Evolutionary conservation across 2,329 filamentous ascomycete species (phyloP).

Genomic region (Elsinoe arachidis): DNA sequence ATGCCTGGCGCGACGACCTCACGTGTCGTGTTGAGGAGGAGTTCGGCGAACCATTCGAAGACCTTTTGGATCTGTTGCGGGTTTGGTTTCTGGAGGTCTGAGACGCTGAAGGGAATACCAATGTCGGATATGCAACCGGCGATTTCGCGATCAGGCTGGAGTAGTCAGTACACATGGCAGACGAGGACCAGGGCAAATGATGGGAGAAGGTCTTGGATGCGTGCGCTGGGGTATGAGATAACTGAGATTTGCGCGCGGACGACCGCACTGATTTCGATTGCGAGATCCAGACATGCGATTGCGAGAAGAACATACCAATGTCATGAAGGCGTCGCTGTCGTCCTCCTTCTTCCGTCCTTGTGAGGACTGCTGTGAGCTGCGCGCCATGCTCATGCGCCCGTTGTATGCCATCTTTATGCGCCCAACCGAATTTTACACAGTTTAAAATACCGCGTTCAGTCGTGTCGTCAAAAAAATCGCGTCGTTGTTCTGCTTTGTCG

Average conservation of each 20-base stretch:
- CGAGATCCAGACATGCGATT: constrained; percentile 12
- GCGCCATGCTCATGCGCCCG: constrained; percentile 43
- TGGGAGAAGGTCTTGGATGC: neutral
- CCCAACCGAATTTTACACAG: no score
- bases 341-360: constrained; percentile 33
- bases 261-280: neutral
- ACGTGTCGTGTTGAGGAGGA: constrained; percentile 86
- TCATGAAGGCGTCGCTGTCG: constrained; percentile 44
- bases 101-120: constrained; percentile 76
- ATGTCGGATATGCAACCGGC: constrained; percentile 97
- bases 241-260: neutral
- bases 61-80: constrained; percentile 93
- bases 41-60: constrained; percentile 93
- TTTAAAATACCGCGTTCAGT: no score
- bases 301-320: constrained; percentile 30
- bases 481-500: neutral
- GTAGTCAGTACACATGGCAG: constrained; percentile 18
- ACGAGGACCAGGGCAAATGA: neutral
- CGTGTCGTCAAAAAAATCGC: neutral
- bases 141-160: constrained; percentile 66
- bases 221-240: neutral
- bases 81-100: constrained; percentile 88
- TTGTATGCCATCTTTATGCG: constrained; percentile 37
- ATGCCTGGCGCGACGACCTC: constrained; percentile 92
- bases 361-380: constrained; percentile 28